Evolutionary conservation across 108 stramenopile species (phyloP), one percentile per base, ranked within the genome.

Genomic region (Discostella pseudostelligera): DNA sequence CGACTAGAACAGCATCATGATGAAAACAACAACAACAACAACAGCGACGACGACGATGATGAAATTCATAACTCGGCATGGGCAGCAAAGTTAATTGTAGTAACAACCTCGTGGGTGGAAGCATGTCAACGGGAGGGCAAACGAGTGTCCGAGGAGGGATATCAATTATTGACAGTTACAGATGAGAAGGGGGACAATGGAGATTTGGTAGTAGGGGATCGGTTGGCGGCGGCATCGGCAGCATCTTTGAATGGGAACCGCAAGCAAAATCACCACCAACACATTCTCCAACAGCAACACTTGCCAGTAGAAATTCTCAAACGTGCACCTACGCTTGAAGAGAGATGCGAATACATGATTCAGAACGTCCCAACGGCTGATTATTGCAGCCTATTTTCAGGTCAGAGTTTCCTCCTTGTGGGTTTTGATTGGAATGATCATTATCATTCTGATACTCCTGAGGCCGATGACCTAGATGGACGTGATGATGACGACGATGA

Each of bases 101-200:
- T 78, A 9, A 67, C 43, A 36, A 72, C 59, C 37, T 26, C 17
- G 39, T 78, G 76, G 76, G 37, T 78, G 3, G 70, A 72, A 17
- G 59, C 58, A 22, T 78, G 76, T 42, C 19, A 39, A 1, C 40
- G 39, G 16, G 71, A 78, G 37, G 60, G 60, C 22, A 44, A 13
- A 9, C 25, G 58, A 13, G 70, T 67, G 0, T 40, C 56, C 11
- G 76, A 78, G 50, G 49, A 50, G 25, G 26, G 37, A 12, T 72
- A 60, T 35, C 8, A 36, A 26, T 20, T 67, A 24, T 12, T 28
- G n/a, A 24, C 16, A 10, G 1, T 1, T 0, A n/a, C 50, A 12
- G 24, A 69, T 3, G 53, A 50, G 9, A 3, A 4, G 1, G 64
- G 7, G 12, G 28, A 29, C 14, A 42, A 53, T 32, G 56, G 53